phyloP scores from a whole-genome alignment of 78 protist genomes.

The Emiliania huxleyi region DNA sequence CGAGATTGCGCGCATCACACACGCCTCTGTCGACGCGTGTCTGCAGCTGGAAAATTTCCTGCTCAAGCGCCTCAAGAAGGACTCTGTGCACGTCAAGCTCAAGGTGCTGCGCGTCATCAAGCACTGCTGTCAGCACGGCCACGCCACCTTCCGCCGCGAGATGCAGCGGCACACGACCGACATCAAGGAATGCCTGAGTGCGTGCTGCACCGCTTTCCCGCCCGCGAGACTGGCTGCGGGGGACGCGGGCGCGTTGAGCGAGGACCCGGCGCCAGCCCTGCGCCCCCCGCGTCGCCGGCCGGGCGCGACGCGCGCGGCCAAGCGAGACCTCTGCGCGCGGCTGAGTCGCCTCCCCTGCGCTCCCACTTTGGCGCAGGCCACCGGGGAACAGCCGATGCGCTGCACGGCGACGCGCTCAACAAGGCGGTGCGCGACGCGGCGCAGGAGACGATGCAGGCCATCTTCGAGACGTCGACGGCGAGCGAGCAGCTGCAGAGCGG shows the following conservation, averaged over 20 bases:
- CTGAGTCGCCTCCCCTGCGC: too few species aligned
- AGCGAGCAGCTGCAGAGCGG: not conserved
- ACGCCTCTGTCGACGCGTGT: not conserved
- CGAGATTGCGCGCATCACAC: slow-evolving; percentile 10
- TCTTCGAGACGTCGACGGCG: not conserved
- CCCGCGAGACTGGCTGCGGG: too few species aligned
- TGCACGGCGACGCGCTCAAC: slow-evolving; percentile 16
- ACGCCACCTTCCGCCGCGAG: not conserved
- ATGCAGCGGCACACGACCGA: not conserved
- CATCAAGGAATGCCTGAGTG: not conserved
- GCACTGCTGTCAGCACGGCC: slow-evolving; percentile 24
- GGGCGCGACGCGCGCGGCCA: too few species aligned
- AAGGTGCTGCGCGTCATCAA: slow-evolving; percentile 20
- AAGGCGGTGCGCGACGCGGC: not conserved
- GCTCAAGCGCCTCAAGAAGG: not conserved
- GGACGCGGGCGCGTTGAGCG: too few species aligned
- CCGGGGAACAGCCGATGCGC: not conserved
- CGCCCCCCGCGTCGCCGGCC: too few species aligned
- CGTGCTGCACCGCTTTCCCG: too few species aligned
- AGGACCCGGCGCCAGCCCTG: too few species aligned
- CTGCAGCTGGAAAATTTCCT: not conserved
- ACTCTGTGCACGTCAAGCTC: not conserved
- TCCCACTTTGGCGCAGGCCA: too few species aligned
- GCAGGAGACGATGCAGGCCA: not conserved
- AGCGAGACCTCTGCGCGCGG: too few species aligned